Evolutionary conservation across 257 asterid species (phyloP), one percentile per base, ranked within the genome.

Genomic region (Gentiana dahurica): DNA sequence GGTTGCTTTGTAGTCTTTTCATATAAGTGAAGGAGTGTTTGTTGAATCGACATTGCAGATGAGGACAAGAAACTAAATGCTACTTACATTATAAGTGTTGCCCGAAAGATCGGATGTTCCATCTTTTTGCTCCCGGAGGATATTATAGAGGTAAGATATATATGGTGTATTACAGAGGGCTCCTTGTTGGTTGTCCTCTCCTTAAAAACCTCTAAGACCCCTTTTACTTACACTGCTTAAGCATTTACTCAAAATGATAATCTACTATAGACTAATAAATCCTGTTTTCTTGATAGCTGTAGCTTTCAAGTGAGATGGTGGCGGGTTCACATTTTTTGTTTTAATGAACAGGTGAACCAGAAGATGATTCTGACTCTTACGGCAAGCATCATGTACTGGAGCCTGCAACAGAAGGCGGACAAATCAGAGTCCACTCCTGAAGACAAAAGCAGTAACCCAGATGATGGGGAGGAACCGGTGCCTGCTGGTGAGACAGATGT

Each of bases 11-110:
- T 15, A 15, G 24, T 15, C 24, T 15, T 15, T 15, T 15, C 24
- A 15, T 15, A 15, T 15, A 15, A 15, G 24, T 15, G 24, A 15
- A 15, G 24, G 24, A 15, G 24, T 39, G 44, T 24, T 52, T 15
- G 7, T 1, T 34, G 38, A 35, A 32, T 65, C 65, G 38, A 35
- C 54, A 24, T 47, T 70, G 56, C 60, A 86, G 95, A 77, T 57
- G 94, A 84, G 70, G 94, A 89, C 71, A 86, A 86, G 56, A 86
- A 76, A 73, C 80, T 89, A 90, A 89, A 89, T 34, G 95, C 95
- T 36, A 84, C 88, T 49, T 89, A 76, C 44, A 76, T 72, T 24
- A 76, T 76, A 67, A 76, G 81, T 53, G 81, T 76, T 51, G 78
- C 81, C 86, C 58, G 81, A 51, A 76, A 76, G 75, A 71, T 76